These are phyloP conservation scores for Pseudocercospora eumusae DNA, from an alignment of 2,329 filamentous ascomycete genomes.

Conservation along the genomic window DNA sequence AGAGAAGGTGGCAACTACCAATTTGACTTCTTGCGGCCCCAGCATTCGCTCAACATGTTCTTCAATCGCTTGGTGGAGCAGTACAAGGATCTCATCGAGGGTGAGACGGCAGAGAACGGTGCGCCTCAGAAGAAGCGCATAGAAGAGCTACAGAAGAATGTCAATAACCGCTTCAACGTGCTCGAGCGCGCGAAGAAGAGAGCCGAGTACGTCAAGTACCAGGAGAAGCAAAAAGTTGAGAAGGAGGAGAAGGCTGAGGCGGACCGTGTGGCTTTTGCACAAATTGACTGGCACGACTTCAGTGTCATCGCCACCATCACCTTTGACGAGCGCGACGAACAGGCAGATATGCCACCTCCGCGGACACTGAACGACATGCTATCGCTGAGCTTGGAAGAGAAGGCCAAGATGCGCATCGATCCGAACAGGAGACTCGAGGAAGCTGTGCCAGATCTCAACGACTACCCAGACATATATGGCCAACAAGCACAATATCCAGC, in stretches of 20 bases:
- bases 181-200: constrained; percentile 79
- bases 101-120: constrained; percentile 67
- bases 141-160: constrained; percentile 70
- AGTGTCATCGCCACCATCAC: constrained; percentile 92
- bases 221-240: constrained; percentile 81
- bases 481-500: constrained; percentile 34
- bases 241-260: constrained; percentile 85
- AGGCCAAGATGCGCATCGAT: constrained; percentile 83
- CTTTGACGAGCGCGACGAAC: constrained; percentile 86
- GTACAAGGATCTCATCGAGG: constrained; percentile 76
- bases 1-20: constrained; percentile 88
- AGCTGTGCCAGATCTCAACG: constrained; percentile 77
- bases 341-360: constrained; percentile 81
- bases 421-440: constrained; percentile 87
- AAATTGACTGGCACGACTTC: constrained; percentile 98
- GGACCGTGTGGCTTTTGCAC: constrained; percentile 73
- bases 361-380: constrained; percentile 89
- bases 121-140: constrained; percentile 72
- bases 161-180: constrained; percentile 76
- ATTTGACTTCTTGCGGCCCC: constrained; percentile 92
- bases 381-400: constrained; percentile 91
- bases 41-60: constrained; percentile 95
- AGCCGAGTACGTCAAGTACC: constrained; percentile 82
- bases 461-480: constrained; percentile 49
- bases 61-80: constrained; percentile 92